phyloP scores from a whole-genome alignment of 345 rosid genomes.

The Boechera stricta region DNA sequence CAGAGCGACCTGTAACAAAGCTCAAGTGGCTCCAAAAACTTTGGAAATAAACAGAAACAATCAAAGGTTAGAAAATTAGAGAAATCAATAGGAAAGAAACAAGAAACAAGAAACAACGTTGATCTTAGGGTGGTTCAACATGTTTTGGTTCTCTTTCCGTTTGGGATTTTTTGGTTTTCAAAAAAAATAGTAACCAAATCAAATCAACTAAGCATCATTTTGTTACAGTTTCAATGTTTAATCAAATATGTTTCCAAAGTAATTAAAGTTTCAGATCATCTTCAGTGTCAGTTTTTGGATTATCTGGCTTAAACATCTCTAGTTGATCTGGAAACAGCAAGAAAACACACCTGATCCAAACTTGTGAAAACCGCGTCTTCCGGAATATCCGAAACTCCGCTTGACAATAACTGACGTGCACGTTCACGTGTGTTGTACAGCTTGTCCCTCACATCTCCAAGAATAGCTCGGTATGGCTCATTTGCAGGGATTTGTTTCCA shows the following conservation, averaged over 20 bases:
- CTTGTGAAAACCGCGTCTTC: conserved; percentile 75
- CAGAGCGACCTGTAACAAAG: conserved; percentile 94
- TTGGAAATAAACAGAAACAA: conserved; percentile 29
- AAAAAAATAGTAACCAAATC: background rate
- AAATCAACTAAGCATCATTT: background rate
- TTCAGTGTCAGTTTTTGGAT: background rate
- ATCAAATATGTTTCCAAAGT: background rate
- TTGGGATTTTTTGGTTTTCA: background rate
- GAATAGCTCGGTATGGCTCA: conserved; percentile 95
- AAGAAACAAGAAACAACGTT: background rate
- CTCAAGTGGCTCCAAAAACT: conserved; percentile 98
- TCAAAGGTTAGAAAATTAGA: conserved; percentile 8
- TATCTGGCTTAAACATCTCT: conserved; percentile 1
- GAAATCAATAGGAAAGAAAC: conserved; percentile 9
- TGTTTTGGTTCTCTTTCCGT: background rate
- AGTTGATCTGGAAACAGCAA: background rate
- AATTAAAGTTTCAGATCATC: background rate
- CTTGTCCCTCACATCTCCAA: conserved; percentile 93
- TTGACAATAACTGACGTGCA: conserved; percentile 78
- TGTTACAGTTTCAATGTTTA: background rate
- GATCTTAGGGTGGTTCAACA: background rate
- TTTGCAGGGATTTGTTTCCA: conserved; percentile 91
- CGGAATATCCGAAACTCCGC: conserved; percentile 81
- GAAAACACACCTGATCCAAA: conserved; percentile 71
- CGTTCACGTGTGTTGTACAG: conserved; percentile 91